A percentile compares a stretch with the other conserved stretches of the same genome.
phyloP scores from a whole-genome alignment of 108 stramenopile genomes.

The Parietichytrium sp. region DNA sequence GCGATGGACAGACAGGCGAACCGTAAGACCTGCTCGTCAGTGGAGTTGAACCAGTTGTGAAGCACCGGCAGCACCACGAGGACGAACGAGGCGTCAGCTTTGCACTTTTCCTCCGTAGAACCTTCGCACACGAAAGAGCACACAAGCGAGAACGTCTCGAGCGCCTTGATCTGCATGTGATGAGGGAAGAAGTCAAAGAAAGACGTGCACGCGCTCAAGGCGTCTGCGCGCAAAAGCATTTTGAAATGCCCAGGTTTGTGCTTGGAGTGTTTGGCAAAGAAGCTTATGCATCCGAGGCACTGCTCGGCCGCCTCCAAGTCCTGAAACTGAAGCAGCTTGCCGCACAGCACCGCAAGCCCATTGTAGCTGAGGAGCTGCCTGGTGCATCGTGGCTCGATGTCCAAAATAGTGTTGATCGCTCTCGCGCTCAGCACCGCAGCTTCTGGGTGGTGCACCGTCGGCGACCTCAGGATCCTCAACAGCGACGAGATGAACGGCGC shows the following conservation, averaged over 20 bases:
- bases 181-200: conserved; percentile 32
- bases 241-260: not conserved
- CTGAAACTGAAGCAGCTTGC: not conserved
- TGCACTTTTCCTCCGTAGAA: not conserved
- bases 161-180: conserved; percentile 29
- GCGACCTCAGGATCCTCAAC: not conserved
- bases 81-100: conserved; percentile 10
- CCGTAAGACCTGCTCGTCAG: not conserved
- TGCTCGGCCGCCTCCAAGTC: conserved; percentile 31
- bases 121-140: not conserved
- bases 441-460: too few species aligned
- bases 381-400: conserved; percentile 1
- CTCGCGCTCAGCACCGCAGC: not conserved
- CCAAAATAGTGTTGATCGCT: not conserved
- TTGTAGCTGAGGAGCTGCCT: not conserved
- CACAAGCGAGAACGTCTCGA: not conserved
- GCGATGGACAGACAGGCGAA: not conserved
- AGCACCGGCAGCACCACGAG: not conserved
- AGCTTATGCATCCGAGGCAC: not conserved
- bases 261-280: not conserved
- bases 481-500: not conserved
- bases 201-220: not conserved
- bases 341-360: not conserved
- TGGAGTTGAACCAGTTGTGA: not conserved
- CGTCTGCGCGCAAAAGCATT: not conserved